Evolutionary conservation across 2,329 filamentous ascomycete species (phyloP).

Genomic region (Trichoderma atrobrunneum): DNA sequence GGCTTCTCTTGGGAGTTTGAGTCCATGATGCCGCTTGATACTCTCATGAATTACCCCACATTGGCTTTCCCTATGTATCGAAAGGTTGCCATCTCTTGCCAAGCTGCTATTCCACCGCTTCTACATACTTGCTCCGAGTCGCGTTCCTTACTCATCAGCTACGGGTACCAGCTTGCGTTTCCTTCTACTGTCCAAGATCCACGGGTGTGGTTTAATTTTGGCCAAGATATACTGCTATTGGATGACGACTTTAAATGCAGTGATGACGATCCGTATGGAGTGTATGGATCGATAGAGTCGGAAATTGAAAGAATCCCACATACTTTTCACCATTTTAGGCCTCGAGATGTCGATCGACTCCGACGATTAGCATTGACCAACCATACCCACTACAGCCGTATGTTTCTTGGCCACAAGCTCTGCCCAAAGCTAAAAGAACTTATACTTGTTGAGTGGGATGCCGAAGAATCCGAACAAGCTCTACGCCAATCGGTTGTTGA

Average conservation of each 20-base stretch:
- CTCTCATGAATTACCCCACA: neutral
- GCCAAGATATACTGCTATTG: neutral
- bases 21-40: neutral
- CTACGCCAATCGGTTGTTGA: neutral
- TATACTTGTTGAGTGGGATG: neutral
- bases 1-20: neutral
- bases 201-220: neutral
- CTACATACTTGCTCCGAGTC: neutral
- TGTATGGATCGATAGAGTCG: neutral
- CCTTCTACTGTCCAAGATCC: neutral
- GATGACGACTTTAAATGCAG: neutral
- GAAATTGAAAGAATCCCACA: neutral
- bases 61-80: neutral
- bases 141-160: neutral
- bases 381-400: neutral
- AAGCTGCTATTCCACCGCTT: neutral
- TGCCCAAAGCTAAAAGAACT: neutral
- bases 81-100: neutral
- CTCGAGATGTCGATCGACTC: neutral
- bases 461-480: neutral
- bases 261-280: neutral
- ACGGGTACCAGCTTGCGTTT: neutral
- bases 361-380: neutral
- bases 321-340: neutral
- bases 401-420: neutral